Percentiles rank a stretch among this genome's conserved stretches.
Evolutionary conservation across 1,139 yeast genomes (phyloP).

Genomic region (Candida sanyaensis): DNA sequence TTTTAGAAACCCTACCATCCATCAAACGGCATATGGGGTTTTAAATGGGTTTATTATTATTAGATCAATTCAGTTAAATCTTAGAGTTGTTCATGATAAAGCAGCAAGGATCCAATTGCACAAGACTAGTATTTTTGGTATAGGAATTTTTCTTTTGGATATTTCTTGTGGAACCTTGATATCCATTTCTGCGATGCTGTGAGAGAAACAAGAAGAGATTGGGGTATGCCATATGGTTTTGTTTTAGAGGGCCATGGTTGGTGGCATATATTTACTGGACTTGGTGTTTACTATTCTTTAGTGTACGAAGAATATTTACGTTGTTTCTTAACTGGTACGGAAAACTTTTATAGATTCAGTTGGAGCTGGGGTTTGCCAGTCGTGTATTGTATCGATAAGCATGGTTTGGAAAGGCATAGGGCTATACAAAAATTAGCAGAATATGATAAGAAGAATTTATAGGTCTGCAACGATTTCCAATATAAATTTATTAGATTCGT

Average conservation of each 20-base stretch:
- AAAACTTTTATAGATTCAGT: slow-evolving; percentile 50
- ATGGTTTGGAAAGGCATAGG: slow-evolving; percentile 28
- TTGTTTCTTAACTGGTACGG: slow-evolving; percentile 54
- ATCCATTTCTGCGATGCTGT: slow-evolving; percentile 74
- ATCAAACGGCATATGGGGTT: slow-evolving; percentile 74
- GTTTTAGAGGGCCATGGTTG: slow-evolving; percentile 93
- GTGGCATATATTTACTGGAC: slow-evolving; percentile 94
- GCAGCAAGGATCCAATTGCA: slow-evolving; percentile 49
- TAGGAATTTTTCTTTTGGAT: slow-evolving; percentile 72
- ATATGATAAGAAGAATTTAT: slow-evolving; percentile 17
- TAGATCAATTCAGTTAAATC: slow-evolving; percentile 54
- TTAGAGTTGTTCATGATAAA: slow-evolving; percentile 50
- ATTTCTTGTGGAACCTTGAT: slow-evolving; percentile 82
- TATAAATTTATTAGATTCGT: slow-evolving; percentile 36
- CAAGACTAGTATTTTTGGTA: slow-evolving; percentile 59
- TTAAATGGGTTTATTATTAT: slow-evolving; percentile 64
- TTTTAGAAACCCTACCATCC: slow-evolving; percentile 80
- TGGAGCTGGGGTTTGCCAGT: slow-evolving; percentile 48
- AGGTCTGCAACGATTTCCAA: slow-evolving; percentile 30
- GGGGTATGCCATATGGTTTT: slow-evolving; percentile 87
- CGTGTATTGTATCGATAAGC: slow-evolving; percentile 30
- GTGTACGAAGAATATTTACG: slow-evolving; percentile 78
- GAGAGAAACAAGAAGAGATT: slow-evolving; percentile 59
- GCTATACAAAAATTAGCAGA: slow-evolving; percentile 23
- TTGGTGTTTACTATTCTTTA: slow-evolving; percentile 58